Percentiles rank a stretch among this genome's conserved stretches.
phyloP scores from a whole-genome alignment of 257 asterid species.

The Solanum corneliomulleri region DNA sequence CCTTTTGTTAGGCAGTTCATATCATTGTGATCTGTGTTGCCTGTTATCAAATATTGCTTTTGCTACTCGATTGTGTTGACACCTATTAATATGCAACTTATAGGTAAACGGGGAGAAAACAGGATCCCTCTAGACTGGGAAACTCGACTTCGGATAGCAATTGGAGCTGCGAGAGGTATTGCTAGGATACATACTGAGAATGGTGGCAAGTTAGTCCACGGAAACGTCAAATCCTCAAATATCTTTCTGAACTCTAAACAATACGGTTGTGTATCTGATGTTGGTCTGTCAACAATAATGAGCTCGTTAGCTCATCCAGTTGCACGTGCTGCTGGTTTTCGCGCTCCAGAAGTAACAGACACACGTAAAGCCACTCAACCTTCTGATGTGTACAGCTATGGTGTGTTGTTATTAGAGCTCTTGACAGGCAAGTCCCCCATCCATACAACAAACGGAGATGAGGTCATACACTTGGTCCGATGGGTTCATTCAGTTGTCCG shows the following conservation, averaged over 20 bases:
- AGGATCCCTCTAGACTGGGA: slow-evolving; percentile 57
- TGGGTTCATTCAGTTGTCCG: slow-evolving; percentile 88
- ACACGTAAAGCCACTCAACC: slow-evolving; percentile 60
- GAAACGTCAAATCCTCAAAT: slow-evolving; percentile 68
- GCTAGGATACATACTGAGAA: slow-evolving; percentile 55
- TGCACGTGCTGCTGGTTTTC: slow-evolving; percentile 67
- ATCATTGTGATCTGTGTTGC: background rate
- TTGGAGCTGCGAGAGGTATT: slow-evolving; percentile 72
- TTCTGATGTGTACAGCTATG: slow-evolving; percentile 70
- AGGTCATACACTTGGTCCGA: slow-evolving; percentile 52
- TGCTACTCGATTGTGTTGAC: background rate
- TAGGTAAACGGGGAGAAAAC: slow-evolving; percentile 54
- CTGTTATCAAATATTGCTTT: background rate
- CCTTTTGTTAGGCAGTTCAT: background rate
- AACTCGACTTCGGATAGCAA: slow-evolving; percentile 47
- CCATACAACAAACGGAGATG: slow-evolving; percentile 52
- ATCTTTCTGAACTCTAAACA: slow-evolving; percentile 46
- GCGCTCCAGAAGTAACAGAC: slow-evolving; percentile 73
- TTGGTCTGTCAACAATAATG: slow-evolving; percentile 55
- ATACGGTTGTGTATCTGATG: slow-evolving; percentile 71
- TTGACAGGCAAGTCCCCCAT: slow-evolving; percentile 68
- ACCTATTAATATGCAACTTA: background rate
- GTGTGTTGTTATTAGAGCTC: slow-evolving; percentile 60
- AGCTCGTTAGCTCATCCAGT: slow-evolving; percentile 53
- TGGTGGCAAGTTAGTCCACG: slow-evolving; percentile 61